Conservation (phyloP, 2,329 filamentous ascomycete species). For the Bimuria novae-zelandiae region DNA sequence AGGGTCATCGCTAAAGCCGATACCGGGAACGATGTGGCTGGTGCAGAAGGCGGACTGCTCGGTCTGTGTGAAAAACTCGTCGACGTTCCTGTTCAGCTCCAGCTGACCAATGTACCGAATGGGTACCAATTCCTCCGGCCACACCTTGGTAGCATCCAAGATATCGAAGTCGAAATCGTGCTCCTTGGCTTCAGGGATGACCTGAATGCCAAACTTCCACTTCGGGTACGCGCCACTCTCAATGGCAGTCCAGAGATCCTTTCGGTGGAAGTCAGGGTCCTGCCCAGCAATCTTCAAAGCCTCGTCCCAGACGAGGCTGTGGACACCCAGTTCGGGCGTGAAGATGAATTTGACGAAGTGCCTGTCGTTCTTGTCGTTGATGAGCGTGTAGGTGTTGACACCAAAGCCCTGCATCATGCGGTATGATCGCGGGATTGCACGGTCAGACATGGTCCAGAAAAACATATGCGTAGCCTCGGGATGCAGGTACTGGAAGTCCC, state of each 20-base stretch:
- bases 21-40: conserved; percentile 76
- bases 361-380: conserved; percentile 69
- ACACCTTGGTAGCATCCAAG: conserved; percentile 82
- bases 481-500: conserved; percentile 71
- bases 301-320: conserved; percentile 80
- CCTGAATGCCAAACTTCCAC: conserved; percentile 84
- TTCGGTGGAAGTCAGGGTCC: conserved; percentile 81
- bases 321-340: conserved; percentile 74
- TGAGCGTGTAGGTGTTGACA: conserved; percentile 76
- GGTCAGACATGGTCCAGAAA: conserved; percentile 78
- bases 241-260: conserved; percentile 76
- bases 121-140: conserved; percentile 78
- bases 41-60: conserved; percentile 87
- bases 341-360: conserved; percentile 80
- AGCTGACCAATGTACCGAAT: conserved; percentile 79
- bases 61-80: conserved; percentile 81
- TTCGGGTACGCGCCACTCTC: conserved; percentile 71
- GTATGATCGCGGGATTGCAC: conserved; percentile 72
- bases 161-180: conserved; percentile 85
- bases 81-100: conserved; percentile 77
- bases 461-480: conserved; percentile 78
- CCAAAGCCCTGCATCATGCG: conserved; percentile 89
- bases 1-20: conserved; percentile 77
- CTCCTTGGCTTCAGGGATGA: conserved; percentile 71
- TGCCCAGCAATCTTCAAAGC: conserved; percentile 66